phyloP scores from a whole-genome alignment of 306 rosid species.

The Erythrophleum fordii region DNA sequence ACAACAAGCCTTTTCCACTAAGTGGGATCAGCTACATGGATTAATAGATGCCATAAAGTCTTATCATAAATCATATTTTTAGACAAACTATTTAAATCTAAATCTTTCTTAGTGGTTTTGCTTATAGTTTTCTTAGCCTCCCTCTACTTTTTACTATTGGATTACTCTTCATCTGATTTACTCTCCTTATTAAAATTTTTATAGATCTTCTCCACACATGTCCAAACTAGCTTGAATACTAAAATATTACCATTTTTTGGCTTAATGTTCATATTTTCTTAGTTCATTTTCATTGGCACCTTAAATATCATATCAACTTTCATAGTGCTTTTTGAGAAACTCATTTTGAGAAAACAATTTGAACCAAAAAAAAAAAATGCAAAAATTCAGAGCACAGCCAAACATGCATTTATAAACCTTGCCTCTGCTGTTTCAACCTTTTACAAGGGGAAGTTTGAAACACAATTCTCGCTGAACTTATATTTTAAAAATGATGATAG shows the following conservation, averaged over 20 bases:
- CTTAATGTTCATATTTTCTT: background rate
- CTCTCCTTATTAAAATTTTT: too few species aligned
- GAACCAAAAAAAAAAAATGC: background rate
- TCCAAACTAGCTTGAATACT: slow-evolving; percentile 2
- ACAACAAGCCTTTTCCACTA: too few species aligned
- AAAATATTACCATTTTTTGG: slow-evolving; percentile 6
- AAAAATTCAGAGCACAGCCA: background rate
- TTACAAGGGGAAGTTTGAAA: background rate
- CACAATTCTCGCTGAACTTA: background rate
- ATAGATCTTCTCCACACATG: too few species aligned
- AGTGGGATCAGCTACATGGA: too few species aligned
- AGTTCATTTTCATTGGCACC: background rate
- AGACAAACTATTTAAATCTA: too few species aligned
- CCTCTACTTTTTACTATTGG: too few species aligned
- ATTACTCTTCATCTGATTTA: too few species aligned
- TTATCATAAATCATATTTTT: too few species aligned
- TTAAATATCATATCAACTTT: background rate
- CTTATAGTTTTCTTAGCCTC: too few species aligned
- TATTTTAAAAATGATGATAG: background rate
- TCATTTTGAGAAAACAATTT: background rate
- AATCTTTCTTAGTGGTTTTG: too few species aligned
- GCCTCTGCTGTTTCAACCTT: background rate
- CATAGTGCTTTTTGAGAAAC: background rate
- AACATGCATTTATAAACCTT: background rate
- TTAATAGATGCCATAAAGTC: too few species aligned